These are phyloP conservation scores for Coniophora puteana DNA, from an alignment of 1,284 basidiomycete species.

Conservation along the genomic window DNA sequence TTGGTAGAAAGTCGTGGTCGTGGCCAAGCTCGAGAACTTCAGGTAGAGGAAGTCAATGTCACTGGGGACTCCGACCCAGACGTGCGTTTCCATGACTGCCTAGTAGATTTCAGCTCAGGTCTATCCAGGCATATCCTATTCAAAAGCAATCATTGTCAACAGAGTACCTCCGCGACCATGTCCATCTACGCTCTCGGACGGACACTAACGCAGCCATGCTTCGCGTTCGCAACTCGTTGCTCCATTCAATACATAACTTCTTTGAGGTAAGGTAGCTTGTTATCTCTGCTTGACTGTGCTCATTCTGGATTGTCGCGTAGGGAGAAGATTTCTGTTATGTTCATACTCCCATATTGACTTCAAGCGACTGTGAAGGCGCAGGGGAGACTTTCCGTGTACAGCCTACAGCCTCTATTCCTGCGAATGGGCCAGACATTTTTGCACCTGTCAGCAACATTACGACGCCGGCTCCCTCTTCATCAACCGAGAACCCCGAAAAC, in stretches of 20 bases:
- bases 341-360: conserved; percentile 87
- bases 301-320: conserved; percentile 42
- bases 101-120: background rate
- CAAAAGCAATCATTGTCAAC: conserved; percentile 78
- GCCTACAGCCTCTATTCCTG: conserved; percentile 23
- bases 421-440: conserved; percentile 1
- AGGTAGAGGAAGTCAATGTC: conserved; percentile 62
- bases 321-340: conserved; percentile 74
- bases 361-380: conserved; percentile 95
- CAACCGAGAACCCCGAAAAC: too few species aligned
- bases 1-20: conserved; percentile 63
- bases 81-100: conserved; percentile 35
- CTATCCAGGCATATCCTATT: conserved; percentile 71
- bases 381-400: conserved; percentile 87
- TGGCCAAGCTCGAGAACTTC: conserved; percentile 73
- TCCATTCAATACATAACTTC: conserved; percentile 52
- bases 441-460: conserved; percentile 13
- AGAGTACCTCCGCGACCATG: conserved; percentile 78
- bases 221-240: conserved; percentile 61
- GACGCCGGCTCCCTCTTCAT: conserved; percentile 15
- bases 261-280: conserved; percentile 62
- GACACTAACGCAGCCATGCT: conserved; percentile 69
- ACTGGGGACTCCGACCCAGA: conserved; percentile 77
- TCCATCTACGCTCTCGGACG: conserved; percentile 82
- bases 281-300: conserved; percentile 2